phyloP scores from a whole-genome alignment of 1,284 basidiomycete genomes.

The Marasmius sp. region DNA sequence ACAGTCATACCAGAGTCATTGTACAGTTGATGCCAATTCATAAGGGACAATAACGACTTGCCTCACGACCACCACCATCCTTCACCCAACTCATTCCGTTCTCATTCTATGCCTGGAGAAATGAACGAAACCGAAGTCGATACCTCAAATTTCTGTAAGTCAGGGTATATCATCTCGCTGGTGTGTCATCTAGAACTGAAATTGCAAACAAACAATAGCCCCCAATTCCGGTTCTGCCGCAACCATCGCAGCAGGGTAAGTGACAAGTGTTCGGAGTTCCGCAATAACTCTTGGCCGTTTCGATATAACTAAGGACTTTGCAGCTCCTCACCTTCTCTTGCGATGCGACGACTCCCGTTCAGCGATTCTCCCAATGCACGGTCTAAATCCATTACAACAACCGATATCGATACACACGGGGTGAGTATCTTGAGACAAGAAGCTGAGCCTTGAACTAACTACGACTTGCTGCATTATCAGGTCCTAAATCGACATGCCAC shows the following conservation, averaged over 20 bases:
- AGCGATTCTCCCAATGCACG: slow-evolving; percentile 62
- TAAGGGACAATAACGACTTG: neutral
- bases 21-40: neutral
- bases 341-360: slow-evolving; percentile 24
- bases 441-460: too few relatives aligned
- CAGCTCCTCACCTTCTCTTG: slow-evolving; percentile 28
- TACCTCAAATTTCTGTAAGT: neutral
- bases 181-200: neutral
- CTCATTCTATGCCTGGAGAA: neutral
- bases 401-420: slow-evolving; percentile 72
- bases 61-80: neutral
- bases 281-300: neutral
- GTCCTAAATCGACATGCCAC: slow-evolving; percentile 59
- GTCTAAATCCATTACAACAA: slow-evolving; percentile 73
- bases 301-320: slow-evolving; percentile 6
- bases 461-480: slow-evolving; percentile 27
- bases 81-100: neutral
- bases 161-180: too few relatives aligned
- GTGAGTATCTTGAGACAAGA: slow-evolving; percentile 42
- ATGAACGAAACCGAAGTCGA: neutral
- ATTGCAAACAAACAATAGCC: neutral
- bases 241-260: slow-evolving; percentile 1
- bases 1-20: neutral
- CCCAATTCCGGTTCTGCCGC: neutral
- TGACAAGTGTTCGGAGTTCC: slow-evolving; percentile 1